These are phyloP conservation scores for Saturnispora kantuleensis DNA, from an alignment of 805 yeast species.

Conservation along the genomic window DNA sequence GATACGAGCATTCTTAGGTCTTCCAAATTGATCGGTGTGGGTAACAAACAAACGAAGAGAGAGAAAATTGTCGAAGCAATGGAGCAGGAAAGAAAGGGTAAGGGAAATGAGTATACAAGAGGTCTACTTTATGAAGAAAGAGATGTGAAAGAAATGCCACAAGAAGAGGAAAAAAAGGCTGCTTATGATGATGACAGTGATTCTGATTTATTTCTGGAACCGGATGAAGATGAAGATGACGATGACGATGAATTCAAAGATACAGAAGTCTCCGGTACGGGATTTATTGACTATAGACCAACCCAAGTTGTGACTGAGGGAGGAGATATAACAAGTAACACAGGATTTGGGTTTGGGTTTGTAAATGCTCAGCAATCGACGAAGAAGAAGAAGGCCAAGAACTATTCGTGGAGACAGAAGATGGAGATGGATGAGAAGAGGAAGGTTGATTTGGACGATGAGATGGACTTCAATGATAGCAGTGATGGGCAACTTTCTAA, in stretches of 20 bases:
- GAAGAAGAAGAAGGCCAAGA: conserved; percentile 40
- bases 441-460: conserved; percentile 41
- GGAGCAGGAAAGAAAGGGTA: conserved; percentile 60
- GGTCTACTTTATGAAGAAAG: conserved; percentile 64
- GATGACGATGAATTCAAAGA: conserved; percentile 21
- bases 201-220: conserved; percentile 6
- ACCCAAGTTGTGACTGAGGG: conserved; percentile 26
- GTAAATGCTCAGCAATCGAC: conserved; percentile 32
- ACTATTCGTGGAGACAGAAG: conserved; percentile 66
- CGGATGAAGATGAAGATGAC: conserved; percentile 4
- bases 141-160: conserved; percentile 36
- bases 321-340: conserved; percentile 31
- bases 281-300: conserved; percentile 66
- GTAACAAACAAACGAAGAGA: conserved; percentile 45
- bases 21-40: conserved; percentile 71
- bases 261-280: conserved; percentile 27
- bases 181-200: conserved; percentile 27
- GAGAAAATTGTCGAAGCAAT: conserved; percentile 71
- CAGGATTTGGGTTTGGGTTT: conserved; percentile 66
- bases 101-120: conserved; percentile 50
- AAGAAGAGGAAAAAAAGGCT: conserved; percentile 20
- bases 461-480: conserved; percentile 41
- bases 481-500: no score
- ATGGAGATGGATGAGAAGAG: conserved; percentile 40
- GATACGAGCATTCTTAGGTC: conserved; percentile 65